These are phyloP conservation scores for Piloderma croceum DNA, from an alignment of 768 basidiomycete genomes.

Conservation along the genomic window DNA sequence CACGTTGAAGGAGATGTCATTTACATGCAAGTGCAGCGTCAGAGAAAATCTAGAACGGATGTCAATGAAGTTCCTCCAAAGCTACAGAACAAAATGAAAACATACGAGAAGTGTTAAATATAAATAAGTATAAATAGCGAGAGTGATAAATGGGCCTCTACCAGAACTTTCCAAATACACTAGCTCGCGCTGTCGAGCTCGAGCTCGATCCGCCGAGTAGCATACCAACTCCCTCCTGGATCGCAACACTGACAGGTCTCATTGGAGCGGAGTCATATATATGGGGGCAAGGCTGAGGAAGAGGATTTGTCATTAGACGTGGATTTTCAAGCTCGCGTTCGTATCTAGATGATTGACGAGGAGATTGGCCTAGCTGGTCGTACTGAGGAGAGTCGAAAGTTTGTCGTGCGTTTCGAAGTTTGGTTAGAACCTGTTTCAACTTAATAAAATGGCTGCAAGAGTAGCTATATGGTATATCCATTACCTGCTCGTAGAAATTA, in stretches of 20 bases:
- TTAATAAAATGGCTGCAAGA: background rate
- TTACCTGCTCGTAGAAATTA: slow-evolving; percentile 64
- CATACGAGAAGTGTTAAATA: too few relatives aligned
- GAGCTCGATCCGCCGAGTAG: slow-evolving; percentile 39
- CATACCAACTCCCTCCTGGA: slow-evolving; percentile 67
- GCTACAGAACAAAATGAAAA: too few relatives aligned
- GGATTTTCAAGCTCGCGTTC: slow-evolving; percentile 66
- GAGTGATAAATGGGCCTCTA: too few relatives aligned
- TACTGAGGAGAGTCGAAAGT: slow-evolving; percentile 47
- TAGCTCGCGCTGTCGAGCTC: slow-evolving; percentile 33
- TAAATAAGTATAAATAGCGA: too few relatives aligned
- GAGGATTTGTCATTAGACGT: slow-evolving; percentile 38
- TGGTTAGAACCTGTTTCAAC: slow-evolving; percentile 43
- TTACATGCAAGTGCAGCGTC: too few relatives aligned
- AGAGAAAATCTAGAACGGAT: too few relatives aligned
- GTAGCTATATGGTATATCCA: background rate
- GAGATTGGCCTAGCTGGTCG: slow-evolving; percentile 39
- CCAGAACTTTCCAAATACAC: slow-evolving; percentile 64
- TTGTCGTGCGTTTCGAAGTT: slow-evolving; percentile 52
- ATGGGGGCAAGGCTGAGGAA: slow-evolving; percentile 76
- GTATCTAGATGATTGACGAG: slow-evolving; percentile 66
- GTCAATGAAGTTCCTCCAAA: too few relatives aligned
- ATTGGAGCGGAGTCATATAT: slow-evolving; percentile 72
- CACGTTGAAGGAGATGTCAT: too few relatives aligned
- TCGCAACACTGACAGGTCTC: slow-evolving; percentile 68